A percentile compares a stretch with the other conserved stretches of the same genome.
Evolutionary conservation across 2,329 filamentous ascomycete species (phyloP).

Genomic region (Hypocrella siamensis): DNA sequence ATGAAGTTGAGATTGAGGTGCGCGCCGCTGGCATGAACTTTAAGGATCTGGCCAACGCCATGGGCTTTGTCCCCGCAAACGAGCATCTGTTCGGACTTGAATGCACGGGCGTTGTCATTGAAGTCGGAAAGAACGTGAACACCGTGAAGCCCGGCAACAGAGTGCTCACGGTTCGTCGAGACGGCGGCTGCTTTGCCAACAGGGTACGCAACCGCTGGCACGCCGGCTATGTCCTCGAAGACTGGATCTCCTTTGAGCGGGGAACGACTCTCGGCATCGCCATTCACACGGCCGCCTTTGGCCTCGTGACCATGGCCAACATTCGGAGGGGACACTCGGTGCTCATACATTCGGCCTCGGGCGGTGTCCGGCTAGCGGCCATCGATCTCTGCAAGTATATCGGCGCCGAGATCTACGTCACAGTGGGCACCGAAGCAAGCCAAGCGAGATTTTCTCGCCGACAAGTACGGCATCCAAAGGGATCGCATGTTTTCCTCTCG

Average conservation of each 20-base stretch:
- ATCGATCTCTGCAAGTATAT: conserved; percentile 10
- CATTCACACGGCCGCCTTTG: conserved; percentile 18
- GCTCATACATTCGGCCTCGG: conserved; percentile 15
- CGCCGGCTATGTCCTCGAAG: neutral
- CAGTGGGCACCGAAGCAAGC: conserved; percentile 9
- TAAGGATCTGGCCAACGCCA: neutral
- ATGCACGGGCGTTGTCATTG: conserved; percentile 8
- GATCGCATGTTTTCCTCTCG: conserved; percentile 5
- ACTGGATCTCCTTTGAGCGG: neutral
- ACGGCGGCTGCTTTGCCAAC: too few relatives aligned
- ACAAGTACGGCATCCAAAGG: conserved; percentile 8
- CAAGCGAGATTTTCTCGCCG: conserved; percentile 12
- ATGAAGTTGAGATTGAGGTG: conserved; percentile 1
- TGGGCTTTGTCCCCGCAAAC: neutral
- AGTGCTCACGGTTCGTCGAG: too few relatives aligned
- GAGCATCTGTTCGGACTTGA: conserved; percentile 5
- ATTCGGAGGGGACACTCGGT: conserved; percentile 7
- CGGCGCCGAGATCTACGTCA: conserved; percentile 11
- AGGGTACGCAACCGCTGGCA: neutral
- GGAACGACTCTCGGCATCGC: conserved; percentile 2
- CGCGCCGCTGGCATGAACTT: conserved; percentile 1
- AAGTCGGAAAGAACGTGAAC: conserved; percentile 3
- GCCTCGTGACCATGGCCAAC: conserved; percentile 14
- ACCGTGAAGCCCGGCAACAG: neutral
- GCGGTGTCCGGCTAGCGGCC: conserved; percentile 14